These are phyloP conservation scores for Boletus albobrunnescens DNA, from an alignment of 1,284 basidiomycete species.

Conservation along the genomic window DNA sequence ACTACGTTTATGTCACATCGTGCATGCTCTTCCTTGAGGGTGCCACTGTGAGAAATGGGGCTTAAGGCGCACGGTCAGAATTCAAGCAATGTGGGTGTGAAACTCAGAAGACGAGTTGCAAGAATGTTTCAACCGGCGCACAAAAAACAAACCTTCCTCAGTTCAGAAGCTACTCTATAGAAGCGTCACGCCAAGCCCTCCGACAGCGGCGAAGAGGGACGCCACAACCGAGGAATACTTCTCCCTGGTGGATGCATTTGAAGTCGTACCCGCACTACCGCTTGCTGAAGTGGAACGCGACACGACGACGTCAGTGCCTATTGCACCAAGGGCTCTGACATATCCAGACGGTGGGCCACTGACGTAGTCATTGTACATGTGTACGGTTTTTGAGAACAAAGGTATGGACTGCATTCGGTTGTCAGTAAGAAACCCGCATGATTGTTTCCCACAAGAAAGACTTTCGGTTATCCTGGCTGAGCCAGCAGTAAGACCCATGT, in stretches of 20 bases:
- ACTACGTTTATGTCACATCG: constrained; percentile 5
- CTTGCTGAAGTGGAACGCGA: constrained; percentile 21
- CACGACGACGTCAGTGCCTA: constrained; percentile 21
- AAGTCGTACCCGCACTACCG: constrained; percentile 13
- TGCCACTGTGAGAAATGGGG: neutral
- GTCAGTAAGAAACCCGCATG: neutral
- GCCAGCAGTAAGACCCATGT: no score
- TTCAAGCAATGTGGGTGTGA: neutral
- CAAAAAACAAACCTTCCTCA: neutral
- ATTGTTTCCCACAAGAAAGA: no score
- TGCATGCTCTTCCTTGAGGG: neutral
- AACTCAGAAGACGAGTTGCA: neutral
- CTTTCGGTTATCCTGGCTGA: no score
- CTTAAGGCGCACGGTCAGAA: neutral
- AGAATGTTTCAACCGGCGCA: neutral
- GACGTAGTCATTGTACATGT: constrained; percentile 65
- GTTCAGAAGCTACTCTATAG: constrained; percentile 4
- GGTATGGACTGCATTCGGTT: neutral
- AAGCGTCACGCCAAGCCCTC: constrained; percentile 18
- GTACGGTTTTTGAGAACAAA: neutral
- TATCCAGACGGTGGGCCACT: constrained; percentile 59
- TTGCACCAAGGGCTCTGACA: constrained; percentile 50
- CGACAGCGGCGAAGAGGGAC: constrained; percentile 12
- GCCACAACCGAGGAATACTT: constrained; percentile 5
- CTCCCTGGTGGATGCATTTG: constrained; percentile 5